Evolutionary conservation across 768 basidiomycete species (phyloP).

Genomic region (Naganishia kalamii): DNA sequence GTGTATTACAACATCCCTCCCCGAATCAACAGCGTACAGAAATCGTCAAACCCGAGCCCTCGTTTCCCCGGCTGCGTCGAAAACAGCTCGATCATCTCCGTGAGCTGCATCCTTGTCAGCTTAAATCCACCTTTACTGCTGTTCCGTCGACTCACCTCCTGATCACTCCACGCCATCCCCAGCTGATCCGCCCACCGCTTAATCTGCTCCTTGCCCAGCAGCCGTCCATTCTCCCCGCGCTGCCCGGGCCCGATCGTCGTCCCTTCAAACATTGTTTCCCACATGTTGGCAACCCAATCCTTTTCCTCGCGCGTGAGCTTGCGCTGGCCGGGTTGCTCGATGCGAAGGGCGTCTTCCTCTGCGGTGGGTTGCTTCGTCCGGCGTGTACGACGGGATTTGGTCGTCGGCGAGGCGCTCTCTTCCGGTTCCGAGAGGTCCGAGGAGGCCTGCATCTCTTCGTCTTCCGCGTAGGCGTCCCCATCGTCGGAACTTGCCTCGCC

Average conservation of each 20-base stretch:
- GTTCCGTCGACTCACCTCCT: constrained; percentile 34
- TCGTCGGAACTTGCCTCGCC: constrained; percentile 27
- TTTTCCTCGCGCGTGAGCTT: constrained; percentile 32
- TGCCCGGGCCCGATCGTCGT: constrained; percentile 1
- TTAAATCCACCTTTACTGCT: not conserved
- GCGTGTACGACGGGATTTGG: not conserved
- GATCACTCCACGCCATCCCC: constrained; percentile 43
- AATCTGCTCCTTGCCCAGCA: constrained; percentile 39
- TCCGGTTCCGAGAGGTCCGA: constrained; percentile 11
- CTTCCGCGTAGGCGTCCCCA: constrained; percentile 23
- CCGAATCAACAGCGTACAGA: constrained; percentile 36
- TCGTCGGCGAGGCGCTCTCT: not conserved
- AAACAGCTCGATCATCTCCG: constrained; percentile 45
- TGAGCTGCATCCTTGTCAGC: constrained; percentile 27
- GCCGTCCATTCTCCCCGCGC: constrained; percentile 17
- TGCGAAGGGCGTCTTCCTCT: not conserved
- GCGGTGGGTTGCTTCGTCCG: not conserved
- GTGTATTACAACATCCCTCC: constrained; percentile 35
- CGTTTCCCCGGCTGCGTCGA: constrained; percentile 42
- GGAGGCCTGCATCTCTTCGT: constrained; percentile 22
- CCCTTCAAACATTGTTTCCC: constrained; percentile 35
- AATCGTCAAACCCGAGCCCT: constrained; percentile 43
- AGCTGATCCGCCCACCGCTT: constrained; percentile 35
- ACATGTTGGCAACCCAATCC: constrained; percentile 37
- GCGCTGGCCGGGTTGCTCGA: constrained; percentile 2